Evolutionary conservation across 148 eudicot genomes (phyloP), one percentile per base, ranked within the genome.

Genomic region (Persicaria tinctoria): DNA sequence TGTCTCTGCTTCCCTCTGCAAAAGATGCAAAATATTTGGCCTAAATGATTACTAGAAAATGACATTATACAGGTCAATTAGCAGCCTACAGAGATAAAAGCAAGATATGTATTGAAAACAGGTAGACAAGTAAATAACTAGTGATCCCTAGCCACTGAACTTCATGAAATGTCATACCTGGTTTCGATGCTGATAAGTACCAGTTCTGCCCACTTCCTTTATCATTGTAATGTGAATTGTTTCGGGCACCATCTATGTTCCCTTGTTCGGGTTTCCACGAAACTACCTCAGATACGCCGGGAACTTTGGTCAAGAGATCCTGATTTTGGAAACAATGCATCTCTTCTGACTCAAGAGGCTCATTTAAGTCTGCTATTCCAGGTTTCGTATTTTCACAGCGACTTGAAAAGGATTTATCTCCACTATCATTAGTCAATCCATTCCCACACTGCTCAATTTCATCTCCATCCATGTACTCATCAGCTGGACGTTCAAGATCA

Each of bases 401-500:
- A 62, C 76, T 76, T 51, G 59, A n/a, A 63, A 76, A 70, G 6
- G 66, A 49, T 73, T 77, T 80, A 5, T n/a, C 76, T 8, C 83
- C 79, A 50, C 76, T 84, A 63, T 76, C 76, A 48, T 49, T 44
- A 66, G 7, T 44, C 70, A 80, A 85, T 46, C 73, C 76, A 17
- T 77, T 76, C 11, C 63, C 78, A 41, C 74, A 75, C 56, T 81
- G 86, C 74, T 87, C 84, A 49, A 74, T 85, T 74, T 88, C 93
- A 56, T 89, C 96, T 3, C 85, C 78, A 62, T 87, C 93, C 74
- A 90, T 82, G 73, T 87, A 87, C 72, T 90, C 87, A 70, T 90
- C 96, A 60, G 91, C 92, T 70, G 96, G 91, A 49, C 87, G 90
- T 79, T 89, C 83, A 74, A 91, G 91, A 87, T 90, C 92, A 41